phyloP scores from a whole-genome alignment of 345 rosid genomes.

The Camelina hispida region DNA sequence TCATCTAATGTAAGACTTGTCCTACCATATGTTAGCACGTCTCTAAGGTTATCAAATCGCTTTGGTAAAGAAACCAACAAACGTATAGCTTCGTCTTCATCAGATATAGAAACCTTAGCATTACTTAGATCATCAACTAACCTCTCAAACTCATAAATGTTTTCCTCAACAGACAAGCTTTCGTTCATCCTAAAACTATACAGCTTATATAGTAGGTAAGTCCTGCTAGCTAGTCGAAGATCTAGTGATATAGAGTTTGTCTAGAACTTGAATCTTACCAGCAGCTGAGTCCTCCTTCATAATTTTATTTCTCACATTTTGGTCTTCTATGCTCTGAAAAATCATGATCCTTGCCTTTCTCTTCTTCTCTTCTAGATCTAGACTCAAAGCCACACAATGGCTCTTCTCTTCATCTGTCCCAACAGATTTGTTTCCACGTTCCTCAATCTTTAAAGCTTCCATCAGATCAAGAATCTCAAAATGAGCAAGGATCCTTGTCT shows the following conservation, averaged over 20 bases:
- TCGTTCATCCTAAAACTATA: constrained; percentile 3
- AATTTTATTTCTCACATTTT: not conserved
- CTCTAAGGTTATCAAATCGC: constrained; percentile 5
- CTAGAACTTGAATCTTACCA: constrained; percentile 16
- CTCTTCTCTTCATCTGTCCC: not conserved
- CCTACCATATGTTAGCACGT: not conserved
- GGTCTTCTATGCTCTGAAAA: not conserved
- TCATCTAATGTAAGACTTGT: constrained; percentile 4
- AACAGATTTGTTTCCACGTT: not conserved
- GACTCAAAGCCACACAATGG: not conserved
- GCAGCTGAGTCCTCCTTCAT: not conserved
- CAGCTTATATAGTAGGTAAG: constrained; percentile 4
- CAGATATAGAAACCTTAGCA: not conserved
- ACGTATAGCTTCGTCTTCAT: not conserved
- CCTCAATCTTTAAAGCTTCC: not conserved
- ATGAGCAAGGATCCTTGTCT: constrained; percentile 5
- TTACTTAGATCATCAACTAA: constrained; percentile 11
- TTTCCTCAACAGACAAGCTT: constrained; percentile 7
- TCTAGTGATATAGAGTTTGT: not conserved
- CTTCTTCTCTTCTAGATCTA: not conserved
- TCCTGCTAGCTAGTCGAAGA: constrained; percentile 1
- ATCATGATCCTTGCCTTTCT: not conserved
- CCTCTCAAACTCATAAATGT: constrained; percentile 19
- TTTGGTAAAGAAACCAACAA: constrained; percentile 12
- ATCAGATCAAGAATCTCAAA: constrained; percentile 6